Evolutionary conservation across 169 alveolate genomes (phyloP).

Genomic region (Cryptosporidium felis): DNA sequence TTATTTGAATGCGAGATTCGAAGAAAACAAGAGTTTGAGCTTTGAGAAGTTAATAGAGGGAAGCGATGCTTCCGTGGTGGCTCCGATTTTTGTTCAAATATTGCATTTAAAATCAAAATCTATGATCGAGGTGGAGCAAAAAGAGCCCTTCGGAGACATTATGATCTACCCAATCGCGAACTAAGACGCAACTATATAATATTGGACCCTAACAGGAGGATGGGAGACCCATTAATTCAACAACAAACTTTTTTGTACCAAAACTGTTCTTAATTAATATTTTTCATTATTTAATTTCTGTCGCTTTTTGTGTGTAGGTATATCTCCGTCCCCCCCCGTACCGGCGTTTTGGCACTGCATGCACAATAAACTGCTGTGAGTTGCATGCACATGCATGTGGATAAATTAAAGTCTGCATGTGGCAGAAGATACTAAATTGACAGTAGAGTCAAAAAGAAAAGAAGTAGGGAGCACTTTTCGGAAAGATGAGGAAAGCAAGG

Average conservation of each 20-base stretch:
- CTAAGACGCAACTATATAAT: too few relatives aligned
- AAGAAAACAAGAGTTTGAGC: not conserved
- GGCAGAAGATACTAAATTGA: not conserved
- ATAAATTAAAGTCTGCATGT: slow-evolving; percentile 31
- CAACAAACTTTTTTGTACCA: too few relatives aligned
- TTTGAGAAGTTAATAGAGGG: slow-evolving; percentile 17
- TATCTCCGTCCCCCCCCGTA: too few relatives aligned
- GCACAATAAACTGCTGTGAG: not conserved
- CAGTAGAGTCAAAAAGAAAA: not conserved
- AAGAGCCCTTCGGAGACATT: slow-evolving; percentile 45
- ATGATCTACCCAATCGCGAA: slow-evolving; percentile 11
- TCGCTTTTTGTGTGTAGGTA: too few relatives aligned
- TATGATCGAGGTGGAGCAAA: slow-evolving; percentile 30
- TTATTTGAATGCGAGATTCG: slow-evolving; percentile 22
- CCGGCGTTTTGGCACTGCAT: slow-evolving; percentile 39
- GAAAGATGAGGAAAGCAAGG: slow-evolving; percentile 60
- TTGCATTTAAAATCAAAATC: slow-evolving; percentile 58
- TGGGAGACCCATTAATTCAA: too few relatives aligned
- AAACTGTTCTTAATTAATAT: too few relatives aligned
- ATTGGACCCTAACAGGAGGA: too few relatives aligned
- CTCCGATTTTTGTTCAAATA: slow-evolving; percentile 66
- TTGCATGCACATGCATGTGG: slow-evolving; percentile 61
- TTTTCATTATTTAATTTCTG: too few relatives aligned
- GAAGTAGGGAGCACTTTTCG: slow-evolving; percentile 11
- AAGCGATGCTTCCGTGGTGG: slow-evolving; percentile 15